Evolutionary conservation across 306 rosid species (phyloP).

Genomic region (Bauhinia variegata): DNA sequence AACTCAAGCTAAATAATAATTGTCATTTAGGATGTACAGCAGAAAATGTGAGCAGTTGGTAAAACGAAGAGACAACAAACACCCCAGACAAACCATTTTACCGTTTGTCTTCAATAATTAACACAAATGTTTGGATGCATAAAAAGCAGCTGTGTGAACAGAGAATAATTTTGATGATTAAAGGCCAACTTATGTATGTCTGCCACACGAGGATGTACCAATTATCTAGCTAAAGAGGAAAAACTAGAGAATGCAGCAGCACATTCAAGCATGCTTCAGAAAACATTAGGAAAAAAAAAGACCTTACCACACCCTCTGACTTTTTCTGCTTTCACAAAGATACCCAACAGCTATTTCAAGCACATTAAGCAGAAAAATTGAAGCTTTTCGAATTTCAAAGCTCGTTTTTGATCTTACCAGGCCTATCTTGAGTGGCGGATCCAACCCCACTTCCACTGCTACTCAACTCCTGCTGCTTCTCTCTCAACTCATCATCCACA

Average conservation of each 20-base stretch:
- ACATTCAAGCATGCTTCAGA: neutral
- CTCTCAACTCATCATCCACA: slow-evolving; percentile 72
- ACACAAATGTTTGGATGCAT: too few relatives aligned
- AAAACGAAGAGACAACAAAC: neutral
- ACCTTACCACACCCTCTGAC: neutral
- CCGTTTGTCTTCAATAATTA: neutral
- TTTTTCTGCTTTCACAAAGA: neutral
- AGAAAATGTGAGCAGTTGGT: neutral
- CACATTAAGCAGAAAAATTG: neutral
- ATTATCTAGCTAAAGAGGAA: too few relatives aligned
- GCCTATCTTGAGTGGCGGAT: slow-evolving; percentile 72
- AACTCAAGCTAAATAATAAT: neutral
- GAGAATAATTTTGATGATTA: too few relatives aligned
- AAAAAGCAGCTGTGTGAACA: too few relatives aligned
- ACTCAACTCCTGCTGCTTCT: slow-evolving; percentile 52
- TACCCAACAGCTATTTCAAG: neutral
- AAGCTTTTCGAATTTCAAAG: neutral
- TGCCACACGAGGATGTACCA: too few relatives aligned
- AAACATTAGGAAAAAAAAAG: neutral
- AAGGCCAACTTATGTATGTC: too few relatives aligned
- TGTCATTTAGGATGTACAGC: neutral
- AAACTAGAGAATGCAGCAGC: neutral
- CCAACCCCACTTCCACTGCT: slow-evolving; percentile 42
- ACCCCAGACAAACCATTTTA: neutral
- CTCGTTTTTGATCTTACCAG: slow-evolving; percentile 40